Base-by-base conservation (phyloP, 2,329 filamentous ascomycete species). In the Fusarium udum region DNA sequence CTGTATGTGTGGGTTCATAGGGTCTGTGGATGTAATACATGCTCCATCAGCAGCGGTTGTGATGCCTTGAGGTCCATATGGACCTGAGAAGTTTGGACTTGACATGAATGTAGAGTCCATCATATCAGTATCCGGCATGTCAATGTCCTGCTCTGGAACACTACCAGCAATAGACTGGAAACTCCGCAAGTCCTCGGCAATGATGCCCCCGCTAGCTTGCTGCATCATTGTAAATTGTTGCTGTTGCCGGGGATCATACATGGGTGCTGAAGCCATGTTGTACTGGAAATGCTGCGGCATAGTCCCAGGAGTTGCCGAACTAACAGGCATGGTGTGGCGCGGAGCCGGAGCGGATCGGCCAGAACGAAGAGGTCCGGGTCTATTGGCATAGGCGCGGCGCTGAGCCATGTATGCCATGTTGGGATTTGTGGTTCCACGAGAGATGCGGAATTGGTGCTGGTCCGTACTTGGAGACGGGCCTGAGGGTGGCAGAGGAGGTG, bases 371-470 rank as follows among this genome's bases (percentile, higher is more conserved):
- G 79, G 78, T 6, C 76, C 76, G 1, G 78, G 70, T 13, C 77
- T 71, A 10, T 79, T 72, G n/a, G 77, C 74, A 49, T 79, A 80
- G 10, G 79, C 78, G 32, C 80, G 79, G 11, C 82, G 79, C 48
- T 84, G 82, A 31, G 81, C 80, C 13, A 83, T 75, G 61, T 82
- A 83, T 18, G 81, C 81, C 40, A 83, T 70, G 14, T 78, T 77
- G 20, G 82, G 81, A 32, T 82, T 79, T 57, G 82, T 79, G 10
- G 77, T 67, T 28, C 76, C 79, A 13, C 82, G 76, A 15, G 82
- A 81, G 39, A 84, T 83, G 62, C 79, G 79, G 75, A 83, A 83
- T 56, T 81, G 79, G 70, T 81, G 82, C 20, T 78, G 78, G 49
- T 82, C 81, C 20, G 75, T 63, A 36, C 78, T 79, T 22, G 78